phyloP scores from a whole-genome alignment of 177 flowering plant genomes.

The Vitis hybrid region DNA sequence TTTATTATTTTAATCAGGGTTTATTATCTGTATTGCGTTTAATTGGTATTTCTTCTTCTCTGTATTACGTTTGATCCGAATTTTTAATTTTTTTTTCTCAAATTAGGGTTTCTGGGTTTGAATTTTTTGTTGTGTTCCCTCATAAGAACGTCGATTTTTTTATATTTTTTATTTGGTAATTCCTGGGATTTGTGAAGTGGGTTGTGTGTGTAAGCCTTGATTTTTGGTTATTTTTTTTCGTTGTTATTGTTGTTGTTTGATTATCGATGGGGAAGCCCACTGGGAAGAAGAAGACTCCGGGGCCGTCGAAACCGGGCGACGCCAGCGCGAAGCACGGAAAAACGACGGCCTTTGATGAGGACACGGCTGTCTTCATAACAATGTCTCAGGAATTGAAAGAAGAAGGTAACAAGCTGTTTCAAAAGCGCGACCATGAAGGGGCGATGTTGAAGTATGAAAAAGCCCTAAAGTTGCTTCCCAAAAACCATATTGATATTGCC shows the following conservation, averaged over 20 bases:
- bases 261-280: slow-evolving; percentile 59
- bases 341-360: slow-evolving; percentile 53
- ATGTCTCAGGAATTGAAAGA: slow-evolving; percentile 71
- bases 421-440: slow-evolving; percentile 60
- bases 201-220: slow-evolving; percentile 1
- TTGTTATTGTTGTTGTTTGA: background rate
- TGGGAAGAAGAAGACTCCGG: slow-evolving; percentile 48
- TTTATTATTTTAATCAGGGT: too few species aligned
- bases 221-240: background rate
- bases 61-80: background rate
- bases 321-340: slow-evolving; percentile 17
- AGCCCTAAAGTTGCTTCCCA: slow-evolving; percentile 60
- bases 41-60: background rate
- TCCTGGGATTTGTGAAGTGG: slow-evolving; percentile 4
- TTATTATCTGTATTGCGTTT: too few species aligned
- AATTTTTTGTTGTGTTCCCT: background rate
- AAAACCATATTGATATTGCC: slow-evolving; percentile 61
- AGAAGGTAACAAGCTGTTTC: slow-evolving; percentile 62
- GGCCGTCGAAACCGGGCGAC: slow-evolving; percentile 19
- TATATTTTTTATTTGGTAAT: background rate
- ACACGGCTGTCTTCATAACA: slow-evolving; percentile 59
- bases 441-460: slow-evolving; percentile 71
- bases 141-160: background rate
- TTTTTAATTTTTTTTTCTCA: background rate
- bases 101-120: background rate